These are phyloP conservation scores for Ogataea kodamae DNA, from an alignment of 805 yeast species.

Conservation along the genomic window DNA sequence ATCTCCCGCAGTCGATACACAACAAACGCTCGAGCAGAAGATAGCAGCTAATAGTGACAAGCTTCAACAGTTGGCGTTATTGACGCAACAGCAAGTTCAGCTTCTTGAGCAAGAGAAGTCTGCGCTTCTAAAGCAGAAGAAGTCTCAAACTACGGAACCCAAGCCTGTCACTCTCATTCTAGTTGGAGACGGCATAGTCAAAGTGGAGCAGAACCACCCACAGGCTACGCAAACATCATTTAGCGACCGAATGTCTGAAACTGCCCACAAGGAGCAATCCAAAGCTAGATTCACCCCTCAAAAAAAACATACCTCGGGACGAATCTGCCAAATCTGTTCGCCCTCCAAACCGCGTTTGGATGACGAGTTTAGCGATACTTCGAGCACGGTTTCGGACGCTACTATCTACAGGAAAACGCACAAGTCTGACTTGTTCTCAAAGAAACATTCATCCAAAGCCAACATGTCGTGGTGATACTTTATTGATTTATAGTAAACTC, in stretches of 20 bases:
- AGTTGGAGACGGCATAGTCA: constrained; percentile 17
- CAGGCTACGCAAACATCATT: too few species aligned
- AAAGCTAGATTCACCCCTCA: constrained; percentile 4
- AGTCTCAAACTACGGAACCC: not conserved
- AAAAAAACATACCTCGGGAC: constrained; percentile 1
- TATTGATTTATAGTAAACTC: constrained; percentile 9
- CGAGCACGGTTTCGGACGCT: constrained; percentile 11
- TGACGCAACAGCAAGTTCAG: constrained; percentile 10
- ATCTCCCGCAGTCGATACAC: too few species aligned
- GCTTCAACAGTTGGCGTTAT: constrained; percentile 8
- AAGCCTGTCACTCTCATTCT: constrained; percentile 15
- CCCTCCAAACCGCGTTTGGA: constrained; percentile 7
- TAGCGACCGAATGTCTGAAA: constrained; percentile 1
- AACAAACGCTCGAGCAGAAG: constrained; percentile 14
- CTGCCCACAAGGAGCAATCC: not conserved
- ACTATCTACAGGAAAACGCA: constrained; percentile 13
- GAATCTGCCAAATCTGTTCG: constrained; percentile 12
- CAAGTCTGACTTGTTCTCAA: constrained; percentile 8
- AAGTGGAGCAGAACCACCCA: constrained; percentile 17
- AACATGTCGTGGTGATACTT: constrained; percentile 14
- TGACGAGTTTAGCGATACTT: constrained; percentile 7
- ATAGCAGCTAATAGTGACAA: constrained; percentile 8
- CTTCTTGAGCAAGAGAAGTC: constrained; percentile 10
- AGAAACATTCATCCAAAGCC: constrained; percentile 6
- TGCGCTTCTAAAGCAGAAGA: constrained; percentile 7